Conservation (phyloP, 2,329 filamentous ascomycete species). For the Talaromyces sp. region DNA sequence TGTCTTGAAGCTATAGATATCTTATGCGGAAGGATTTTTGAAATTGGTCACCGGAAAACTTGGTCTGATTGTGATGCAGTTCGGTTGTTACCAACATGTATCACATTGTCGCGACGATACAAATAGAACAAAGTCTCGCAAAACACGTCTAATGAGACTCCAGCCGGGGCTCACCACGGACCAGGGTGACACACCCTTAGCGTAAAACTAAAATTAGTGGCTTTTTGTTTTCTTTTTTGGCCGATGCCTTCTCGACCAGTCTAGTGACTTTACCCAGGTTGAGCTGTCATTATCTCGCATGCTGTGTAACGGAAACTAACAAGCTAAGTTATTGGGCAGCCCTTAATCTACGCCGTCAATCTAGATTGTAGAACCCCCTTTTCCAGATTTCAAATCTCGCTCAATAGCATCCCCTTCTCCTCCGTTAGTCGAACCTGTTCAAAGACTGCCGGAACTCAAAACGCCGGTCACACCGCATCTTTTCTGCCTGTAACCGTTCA, state of each 20-base stretch:
- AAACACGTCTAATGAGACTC: not conserved
- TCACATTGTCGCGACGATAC: not conserved
- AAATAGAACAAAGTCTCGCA: not conserved
- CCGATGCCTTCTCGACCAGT: not conserved
- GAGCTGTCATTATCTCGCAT: not conserved
- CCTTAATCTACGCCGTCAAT: not conserved
- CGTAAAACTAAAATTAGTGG: too few species aligned
- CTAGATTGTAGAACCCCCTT: not conserved
- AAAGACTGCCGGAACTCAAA: not conserved
- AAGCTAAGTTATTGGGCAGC: not conserved
- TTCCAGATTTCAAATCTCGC: not conserved
- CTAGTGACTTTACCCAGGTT: not conserved
- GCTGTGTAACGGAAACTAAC: not conserved
- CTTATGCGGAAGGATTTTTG: not conserved
- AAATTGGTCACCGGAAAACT: not conserved
- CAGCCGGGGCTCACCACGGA: not conserved
- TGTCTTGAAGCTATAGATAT: not conserved
- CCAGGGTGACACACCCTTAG: not conserved
- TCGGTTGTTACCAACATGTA: not conserved
- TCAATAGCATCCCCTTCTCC: not conserved
- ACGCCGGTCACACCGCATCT: not conserved
- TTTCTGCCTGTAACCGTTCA: not conserved
- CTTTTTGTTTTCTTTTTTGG: not conserved
- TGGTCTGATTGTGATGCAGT: not conserved
- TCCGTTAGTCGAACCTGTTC: not conserved